Evolutionary conservation across 257 asterid species (phyloP).

Genomic region (Ophiorrhiza pumila): DNA sequence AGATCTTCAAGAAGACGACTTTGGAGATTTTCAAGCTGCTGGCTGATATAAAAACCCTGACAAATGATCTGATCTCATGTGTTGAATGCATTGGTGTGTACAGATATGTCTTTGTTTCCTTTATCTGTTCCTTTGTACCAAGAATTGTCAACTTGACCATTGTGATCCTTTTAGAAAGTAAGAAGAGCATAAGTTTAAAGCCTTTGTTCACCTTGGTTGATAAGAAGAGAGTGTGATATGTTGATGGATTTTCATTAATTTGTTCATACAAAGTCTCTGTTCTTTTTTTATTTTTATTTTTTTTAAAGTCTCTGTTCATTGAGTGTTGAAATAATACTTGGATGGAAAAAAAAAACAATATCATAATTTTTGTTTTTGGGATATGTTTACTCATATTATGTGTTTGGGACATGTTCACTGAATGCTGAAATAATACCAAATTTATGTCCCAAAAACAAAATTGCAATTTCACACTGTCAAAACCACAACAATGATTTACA

Average conservation of each 20-base stretch:
- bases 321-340: no score
- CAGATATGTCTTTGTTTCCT: not conserved
- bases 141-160: not conserved
- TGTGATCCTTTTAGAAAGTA: not conserved
- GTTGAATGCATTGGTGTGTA: constrained; percentile 21
- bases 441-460: no score
- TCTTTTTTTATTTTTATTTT: no score
- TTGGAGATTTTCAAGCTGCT: constrained; percentile 98
- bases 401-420: no score
- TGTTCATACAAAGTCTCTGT: not conserved
- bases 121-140: not conserved
- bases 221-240: not conserved
- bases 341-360: no score
- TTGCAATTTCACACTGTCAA: no score
- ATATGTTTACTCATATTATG: no score
- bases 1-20: constrained; percentile 70
- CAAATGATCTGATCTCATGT: not conserved
- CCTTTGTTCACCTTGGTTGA: not conserved
- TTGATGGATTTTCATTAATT: not conserved
- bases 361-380: no score
- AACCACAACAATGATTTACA: no score
- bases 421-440: no score
- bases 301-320: no score
- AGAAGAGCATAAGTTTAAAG: no score
- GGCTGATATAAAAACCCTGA: constrained; percentile 32